Evolutionary conservation across 805 yeast species (phyloP).

Genomic region (Nakazawaea anatomiae): DNA sequence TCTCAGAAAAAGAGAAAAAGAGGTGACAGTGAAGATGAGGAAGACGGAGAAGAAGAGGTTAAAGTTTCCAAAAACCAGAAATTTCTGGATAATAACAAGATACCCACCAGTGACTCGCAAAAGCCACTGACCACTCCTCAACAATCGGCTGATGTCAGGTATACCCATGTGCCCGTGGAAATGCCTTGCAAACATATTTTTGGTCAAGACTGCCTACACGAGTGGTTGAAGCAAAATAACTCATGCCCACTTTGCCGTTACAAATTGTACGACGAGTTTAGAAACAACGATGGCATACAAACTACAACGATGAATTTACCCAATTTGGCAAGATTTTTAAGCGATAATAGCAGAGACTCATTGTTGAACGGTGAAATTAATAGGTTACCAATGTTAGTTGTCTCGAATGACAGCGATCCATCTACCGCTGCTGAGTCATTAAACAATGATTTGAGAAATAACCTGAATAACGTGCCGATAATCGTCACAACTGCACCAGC

Average conservation of each 20-base stretch:
- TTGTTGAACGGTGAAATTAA: slow-evolving; percentile 23
- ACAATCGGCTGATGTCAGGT: slow-evolving; percentile 18
- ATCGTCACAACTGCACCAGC: slow-evolving; percentile 12
- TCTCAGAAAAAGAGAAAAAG: slow-evolving; percentile 15
- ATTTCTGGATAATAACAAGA: slow-evolving; percentile 4
- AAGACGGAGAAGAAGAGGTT: slow-evolving; percentile 6
- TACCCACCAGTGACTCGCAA: not conserved
- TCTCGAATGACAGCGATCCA: slow-evolving; percentile 21
- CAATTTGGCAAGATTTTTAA: slow-evolving; percentile 27
- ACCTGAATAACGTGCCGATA: slow-evolving; percentile 9
- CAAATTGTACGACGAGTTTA: slow-evolving; percentile 31
- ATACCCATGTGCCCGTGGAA: slow-evolving; percentile 57
- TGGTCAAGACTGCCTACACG: slow-evolving; percentile 78
- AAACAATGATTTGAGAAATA: slow-evolving; percentile 11
- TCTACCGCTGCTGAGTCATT: slow-evolving; percentile 10
- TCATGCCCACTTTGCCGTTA: slow-evolving; percentile 87
- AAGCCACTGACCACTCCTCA: not conserved
- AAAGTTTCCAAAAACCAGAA: slow-evolving; percentile 2
- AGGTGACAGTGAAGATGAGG: slow-evolving; percentile 3
- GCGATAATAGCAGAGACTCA: slow-evolving; percentile 20
- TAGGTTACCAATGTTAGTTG: slow-evolving; percentile 24
- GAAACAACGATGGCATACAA: slow-evolving; percentile 10
- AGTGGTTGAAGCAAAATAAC: slow-evolving; percentile 72
- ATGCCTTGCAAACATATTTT: slow-evolving; percentile 86
- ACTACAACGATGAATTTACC: slow-evolving; percentile 28